A percentile compares a stretch with the other conserved stretches of the same genome.
phyloP scores from a whole-genome alignment of 2,329 filamentous ascomycete species.

The Claviceps spartinae region DNA sequence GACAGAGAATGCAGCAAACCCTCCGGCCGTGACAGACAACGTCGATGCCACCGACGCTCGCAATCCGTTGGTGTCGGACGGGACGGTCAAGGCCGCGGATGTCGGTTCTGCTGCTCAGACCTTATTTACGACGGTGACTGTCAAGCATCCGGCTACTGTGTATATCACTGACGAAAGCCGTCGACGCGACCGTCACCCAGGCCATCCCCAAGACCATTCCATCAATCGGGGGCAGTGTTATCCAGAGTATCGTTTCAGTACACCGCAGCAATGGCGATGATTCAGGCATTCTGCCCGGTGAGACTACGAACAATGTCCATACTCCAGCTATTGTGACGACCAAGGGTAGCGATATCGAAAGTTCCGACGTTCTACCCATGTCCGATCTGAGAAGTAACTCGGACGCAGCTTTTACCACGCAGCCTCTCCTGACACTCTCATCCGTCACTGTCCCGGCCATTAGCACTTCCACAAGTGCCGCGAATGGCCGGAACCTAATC shows the following conservation, averaged over 20 bases:
- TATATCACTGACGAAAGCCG: background rate
- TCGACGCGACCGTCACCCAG: background rate
- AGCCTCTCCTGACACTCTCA: background rate
- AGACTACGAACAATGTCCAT: too few relatives aligned
- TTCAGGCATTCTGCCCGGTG: too few relatives aligned
- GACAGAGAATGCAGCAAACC: background rate
- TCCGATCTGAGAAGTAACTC: too few relatives aligned
- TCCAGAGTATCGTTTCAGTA: background rate
- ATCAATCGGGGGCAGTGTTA: background rate
- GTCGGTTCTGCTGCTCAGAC: background rate
- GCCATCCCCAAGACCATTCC: background rate
- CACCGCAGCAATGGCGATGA: background rate
- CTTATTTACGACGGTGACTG: background rate
- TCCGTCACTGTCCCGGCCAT: background rate
- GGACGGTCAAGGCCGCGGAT: background rate
- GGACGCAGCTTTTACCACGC: background rate
- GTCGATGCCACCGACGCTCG: background rate
- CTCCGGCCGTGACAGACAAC: background rate
- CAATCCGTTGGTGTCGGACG: background rate
- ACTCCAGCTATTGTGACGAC: too few relatives aligned
- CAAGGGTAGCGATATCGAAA: too few relatives aligned
- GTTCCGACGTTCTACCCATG: too few relatives aligned
- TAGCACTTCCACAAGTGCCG: background rate
- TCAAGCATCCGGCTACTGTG: background rate
- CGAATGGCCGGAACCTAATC: background rate